These are phyloP conservation scores for Aspergillus japonicus DNA, from an alignment of 2,329 filamentous ascomycete genomes.

Conservation along the genomic window DNA sequence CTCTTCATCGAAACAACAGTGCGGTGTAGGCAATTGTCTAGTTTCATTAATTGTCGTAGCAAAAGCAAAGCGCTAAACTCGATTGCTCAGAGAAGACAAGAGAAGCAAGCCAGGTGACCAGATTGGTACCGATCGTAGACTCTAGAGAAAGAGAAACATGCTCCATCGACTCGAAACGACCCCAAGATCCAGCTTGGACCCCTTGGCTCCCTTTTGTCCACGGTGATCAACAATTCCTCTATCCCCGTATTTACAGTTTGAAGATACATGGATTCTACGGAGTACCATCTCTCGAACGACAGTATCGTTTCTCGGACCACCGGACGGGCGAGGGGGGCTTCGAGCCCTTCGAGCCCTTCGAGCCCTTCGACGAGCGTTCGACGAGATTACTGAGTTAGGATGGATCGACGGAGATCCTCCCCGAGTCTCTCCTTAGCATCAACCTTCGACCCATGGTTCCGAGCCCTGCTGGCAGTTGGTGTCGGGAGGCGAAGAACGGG, in stretches of 20 bases:
- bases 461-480: background rate
- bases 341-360: background rate
- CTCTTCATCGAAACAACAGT: background rate
- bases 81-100: background rate
- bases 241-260: background rate
- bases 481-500: background rate
- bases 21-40: background rate
- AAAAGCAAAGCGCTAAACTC: background rate
- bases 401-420: constrained; percentile 7
- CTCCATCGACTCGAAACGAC: background rate
- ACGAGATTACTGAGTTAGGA: constrained; percentile 10
- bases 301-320: background rate
- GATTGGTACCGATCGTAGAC: too few relatives aligned
- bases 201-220: background rate
- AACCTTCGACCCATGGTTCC: background rate
- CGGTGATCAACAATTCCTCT: background rate
- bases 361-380: constrained; percentile 8
- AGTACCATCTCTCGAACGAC: too few relatives aligned
- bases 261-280: background rate
- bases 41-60: background rate
- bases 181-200: background rate
- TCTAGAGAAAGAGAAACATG: background rate
- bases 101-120: background rate
- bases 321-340: background rate
- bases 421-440: background rate